phyloP scores from a whole-genome alignment of 2,329 filamentous ascomycete species.

The Epicoccum nigrum region DNA sequence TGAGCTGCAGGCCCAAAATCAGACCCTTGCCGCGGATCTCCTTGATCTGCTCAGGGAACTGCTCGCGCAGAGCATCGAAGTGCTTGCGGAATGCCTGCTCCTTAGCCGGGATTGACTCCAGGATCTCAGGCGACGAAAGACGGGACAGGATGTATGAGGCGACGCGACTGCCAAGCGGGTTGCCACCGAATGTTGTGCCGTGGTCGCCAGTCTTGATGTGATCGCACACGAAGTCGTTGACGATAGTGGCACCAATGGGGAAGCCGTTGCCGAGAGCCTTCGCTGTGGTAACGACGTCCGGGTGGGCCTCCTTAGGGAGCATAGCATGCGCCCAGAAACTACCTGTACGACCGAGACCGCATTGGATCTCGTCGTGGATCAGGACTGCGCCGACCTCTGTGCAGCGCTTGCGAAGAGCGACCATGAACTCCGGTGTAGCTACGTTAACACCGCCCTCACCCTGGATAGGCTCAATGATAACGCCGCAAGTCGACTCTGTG shows the following conservation, averaged over 20 bases:
- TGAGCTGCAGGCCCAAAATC: constrained; percentile 85
- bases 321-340: constrained; percentile 85
- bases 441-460: constrained; percentile 93
- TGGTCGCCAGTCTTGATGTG: constrained; percentile 80
- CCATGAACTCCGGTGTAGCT: constrained; percentile 80
- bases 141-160: constrained; percentile 85
- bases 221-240: constrained; percentile 69
- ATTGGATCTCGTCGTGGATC: constrained; percentile 97
- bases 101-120: constrained; percentile 72
- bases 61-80: constrained; percentile 62
- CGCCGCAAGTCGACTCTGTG: constrained; percentile 85
- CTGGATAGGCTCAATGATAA: constrained; percentile 96
- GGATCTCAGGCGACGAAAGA: constrained; percentile 73
- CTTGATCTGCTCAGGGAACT: constrained; percentile 72
- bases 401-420: constrained; percentile 82
- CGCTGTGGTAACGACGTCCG: constrained; percentile 90
- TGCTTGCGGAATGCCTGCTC: constrained; percentile 64
- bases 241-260: constrained; percentile 84
- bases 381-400: constrained; percentile 86
- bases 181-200: constrained; percentile 92
- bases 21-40: constrained; percentile 85
- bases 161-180: constrained; percentile 82
- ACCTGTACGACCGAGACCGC: constrained; percentile 86
- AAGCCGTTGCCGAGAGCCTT: constrained; percentile 98
- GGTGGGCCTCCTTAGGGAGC: constrained; percentile 80